Base-by-base conservation (phyloP, 176 grass and related monocot genomes). In the Areca catechu region DNA sequence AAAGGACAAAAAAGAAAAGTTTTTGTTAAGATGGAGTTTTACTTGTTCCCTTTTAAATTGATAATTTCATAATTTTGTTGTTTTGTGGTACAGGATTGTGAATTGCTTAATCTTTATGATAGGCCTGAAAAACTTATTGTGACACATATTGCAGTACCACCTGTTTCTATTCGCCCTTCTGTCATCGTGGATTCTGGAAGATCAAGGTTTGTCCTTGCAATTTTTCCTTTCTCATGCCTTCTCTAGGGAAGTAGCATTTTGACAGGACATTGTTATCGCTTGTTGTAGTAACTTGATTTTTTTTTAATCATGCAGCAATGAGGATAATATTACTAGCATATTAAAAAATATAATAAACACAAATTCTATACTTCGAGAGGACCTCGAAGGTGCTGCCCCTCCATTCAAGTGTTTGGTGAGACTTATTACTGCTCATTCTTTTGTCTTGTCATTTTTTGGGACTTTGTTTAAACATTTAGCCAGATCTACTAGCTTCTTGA, bases 51-150 rank as follows among this genome's bases (percentile, higher is more conserved):
- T 43, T 43, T 43, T 14, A 43, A 43, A 43, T 14, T 43, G 9
- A 43, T 43, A 43, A 14, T 1, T 12, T 12, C 34, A 12, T 43
- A 43, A 43, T 48, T 21, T 54, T 19, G 15, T 27, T 24, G 17
- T 63, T 4, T 57, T 76, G 30, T 70, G 50, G n/a, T 82, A 51
- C 80, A 96, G 91, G 91, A 96, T 68, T 90, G 91, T 72, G 91
- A 96, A 82, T 72, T 96, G 71, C 86, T 96, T 59, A 96, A 96
- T 77, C 83, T 96, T 70, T 72, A 76, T 53, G 79, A 86, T 62
- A 84, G 86, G 59, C 91, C 91, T 53, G 91, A 96, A 57, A 96
- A 96, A 66, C 75, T 96, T 61, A 82, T 96, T 65, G 83, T 96
- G 57, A 87, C 91, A 14, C 71, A 73, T 74, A 83, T 96, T 68